These are phyloP conservation scores for Xylaria venustula DNA, from an alignment of 495 filamentous ascomycete species.

Conservation along the genomic window DNA sequence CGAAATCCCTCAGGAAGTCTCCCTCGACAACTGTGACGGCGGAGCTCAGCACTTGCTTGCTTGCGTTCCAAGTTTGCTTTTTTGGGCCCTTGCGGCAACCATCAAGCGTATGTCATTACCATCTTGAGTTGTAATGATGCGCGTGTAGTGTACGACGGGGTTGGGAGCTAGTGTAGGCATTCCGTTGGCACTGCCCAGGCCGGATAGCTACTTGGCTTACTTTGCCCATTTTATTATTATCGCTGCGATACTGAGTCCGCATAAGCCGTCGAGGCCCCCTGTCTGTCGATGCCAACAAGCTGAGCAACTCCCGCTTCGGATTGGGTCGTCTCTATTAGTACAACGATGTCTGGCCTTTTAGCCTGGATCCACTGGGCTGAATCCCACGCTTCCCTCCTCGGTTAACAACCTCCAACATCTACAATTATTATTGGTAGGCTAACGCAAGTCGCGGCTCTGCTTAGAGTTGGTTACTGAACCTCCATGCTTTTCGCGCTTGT, in stretches of 20 bases:
- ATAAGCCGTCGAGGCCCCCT: constrained; percentile 11
- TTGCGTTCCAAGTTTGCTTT: neutral
- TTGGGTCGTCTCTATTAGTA: neutral
- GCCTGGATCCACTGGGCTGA: constrained; percentile 7
- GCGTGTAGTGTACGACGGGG: neutral
- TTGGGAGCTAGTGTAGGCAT: neutral
- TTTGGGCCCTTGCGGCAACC: constrained; percentile 5
- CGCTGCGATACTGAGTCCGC: neutral
- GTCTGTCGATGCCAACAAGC: neutral
- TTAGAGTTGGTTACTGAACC: neutral
- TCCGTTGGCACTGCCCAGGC: constrained; percentile 6
- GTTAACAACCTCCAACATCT: neutral
- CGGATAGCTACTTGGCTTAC: constrained; percentile 3
- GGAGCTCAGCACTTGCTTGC: neutral
- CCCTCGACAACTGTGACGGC: neutral
- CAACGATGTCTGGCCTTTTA: neutral
- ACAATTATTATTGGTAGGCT: neutral
- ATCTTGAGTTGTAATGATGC: neutral
- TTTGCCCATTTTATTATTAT: neutral
- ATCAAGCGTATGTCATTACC: neutral
- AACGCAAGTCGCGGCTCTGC: constrained; percentile 8
- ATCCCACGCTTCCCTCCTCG: neutral
- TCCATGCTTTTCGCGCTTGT: neutral
- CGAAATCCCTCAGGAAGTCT: neutral
- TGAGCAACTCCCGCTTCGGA: neutral